Evolutionary conservation across 2,329 filamentous ascomycete genomes (phyloP).

Genomic region (Sclerotiophoma versabilis): DNA sequence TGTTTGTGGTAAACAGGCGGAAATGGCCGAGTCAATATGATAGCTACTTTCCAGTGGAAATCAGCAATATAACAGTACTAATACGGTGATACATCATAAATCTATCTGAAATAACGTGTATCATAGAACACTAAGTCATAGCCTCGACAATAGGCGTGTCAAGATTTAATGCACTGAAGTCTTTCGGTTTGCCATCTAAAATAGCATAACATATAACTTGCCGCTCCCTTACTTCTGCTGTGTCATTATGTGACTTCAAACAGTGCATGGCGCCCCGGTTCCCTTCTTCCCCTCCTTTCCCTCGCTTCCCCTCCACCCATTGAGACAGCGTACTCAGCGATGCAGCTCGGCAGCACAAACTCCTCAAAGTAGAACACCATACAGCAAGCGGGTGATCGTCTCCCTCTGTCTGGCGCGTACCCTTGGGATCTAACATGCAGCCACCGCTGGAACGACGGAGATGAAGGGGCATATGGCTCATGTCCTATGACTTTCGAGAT

Average conservation of each 20-base stretch:
- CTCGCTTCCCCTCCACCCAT: neutral
- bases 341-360: neutral
- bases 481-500: neutral
- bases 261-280: slow-evolving; percentile 1
- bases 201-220: neutral
- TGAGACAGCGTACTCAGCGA: neutral
- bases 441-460: slow-evolving; percentile 9
- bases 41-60: too few species aligned
- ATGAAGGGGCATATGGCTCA: slow-evolving; percentile 13
- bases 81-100: too few species aligned
- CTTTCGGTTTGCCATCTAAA: too few species aligned
- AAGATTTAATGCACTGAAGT: too few species aligned
- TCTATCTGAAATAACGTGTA: too few species aligned
- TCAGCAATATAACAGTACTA: too few species aligned
- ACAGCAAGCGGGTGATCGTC: neutral
- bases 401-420: neutral
- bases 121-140: too few species aligned
- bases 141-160: too few species aligned
- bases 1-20: too few species aligned
- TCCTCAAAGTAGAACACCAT: neutral
- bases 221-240: neutral
- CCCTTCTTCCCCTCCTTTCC: neutral
- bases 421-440: neutral
- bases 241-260: neutral
- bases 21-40: too few species aligned